Evolutionary conservation across 805 yeast species (phyloP).

Genomic region (Starmerella stigmatis): DNA sequence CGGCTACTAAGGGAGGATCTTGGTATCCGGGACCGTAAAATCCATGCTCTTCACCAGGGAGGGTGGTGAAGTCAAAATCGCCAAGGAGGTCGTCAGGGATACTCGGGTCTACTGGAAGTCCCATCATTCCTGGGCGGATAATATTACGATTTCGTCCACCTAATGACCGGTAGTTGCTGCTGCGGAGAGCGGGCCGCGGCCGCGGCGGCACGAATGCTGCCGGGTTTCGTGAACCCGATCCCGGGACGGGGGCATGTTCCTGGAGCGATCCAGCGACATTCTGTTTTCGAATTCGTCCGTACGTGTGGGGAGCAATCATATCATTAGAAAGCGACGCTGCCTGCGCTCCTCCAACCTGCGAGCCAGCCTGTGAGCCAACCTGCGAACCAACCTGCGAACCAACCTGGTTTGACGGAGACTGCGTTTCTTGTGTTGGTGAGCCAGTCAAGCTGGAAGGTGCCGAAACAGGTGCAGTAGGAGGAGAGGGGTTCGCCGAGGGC

Average conservation of each 20-base stretch:
- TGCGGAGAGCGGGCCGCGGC: conserved; percentile 5
- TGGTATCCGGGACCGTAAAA: background rate
- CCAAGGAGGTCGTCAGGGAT: conserved; percentile 19
- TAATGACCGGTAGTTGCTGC: background rate
- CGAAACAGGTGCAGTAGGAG: conserved; percentile 4
- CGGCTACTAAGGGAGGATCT: background rate
- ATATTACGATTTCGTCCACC: conserved; percentile 17
- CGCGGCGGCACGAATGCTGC: background rate
- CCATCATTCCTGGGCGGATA: conserved; percentile 23
- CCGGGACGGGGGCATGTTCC: conserved; percentile 3
- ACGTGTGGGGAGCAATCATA: conserved; percentile 13
- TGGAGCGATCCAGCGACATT: background rate
- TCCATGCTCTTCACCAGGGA: background rate
- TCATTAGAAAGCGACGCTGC: conserved; percentile 1
- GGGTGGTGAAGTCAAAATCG: conserved; percentile 7
- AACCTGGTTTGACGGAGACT: conserved; percentile 6
- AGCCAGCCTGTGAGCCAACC: background rate
- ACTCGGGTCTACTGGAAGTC: conserved; percentile 21
- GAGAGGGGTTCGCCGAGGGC: background rate
- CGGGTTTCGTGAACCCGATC: background rate
- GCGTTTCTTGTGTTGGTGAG: conserved; percentile 3
- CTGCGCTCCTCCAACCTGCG: background rate
- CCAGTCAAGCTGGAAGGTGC: conserved; percentile 1
- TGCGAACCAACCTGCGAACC: background rate
- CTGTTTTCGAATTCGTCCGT: conserved; percentile 20